Percentiles rank a stretch among this genome's conserved stretches.
These are phyloP conservation scores for Symbiodinium natans DNA, from an alignment of 73 alveolate genomes.

Conservation along the genomic window DNA sequence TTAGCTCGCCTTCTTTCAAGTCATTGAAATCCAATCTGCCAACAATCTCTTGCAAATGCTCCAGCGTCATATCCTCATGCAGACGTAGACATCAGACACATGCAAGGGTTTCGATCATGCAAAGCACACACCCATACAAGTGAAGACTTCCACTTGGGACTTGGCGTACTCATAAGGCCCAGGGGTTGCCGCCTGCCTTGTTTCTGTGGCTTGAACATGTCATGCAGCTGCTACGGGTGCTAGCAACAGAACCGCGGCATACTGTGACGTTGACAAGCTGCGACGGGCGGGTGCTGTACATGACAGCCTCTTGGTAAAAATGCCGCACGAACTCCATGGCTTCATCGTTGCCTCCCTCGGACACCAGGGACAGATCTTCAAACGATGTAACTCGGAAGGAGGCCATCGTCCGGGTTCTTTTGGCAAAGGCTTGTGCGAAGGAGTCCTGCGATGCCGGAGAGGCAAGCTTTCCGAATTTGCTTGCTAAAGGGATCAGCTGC, in stretches of 20 bases:
- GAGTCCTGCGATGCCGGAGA: constrained; percentile 3
- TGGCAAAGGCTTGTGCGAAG: background rate
- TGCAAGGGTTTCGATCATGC: too few relatives aligned
- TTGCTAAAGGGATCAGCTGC: background rate
- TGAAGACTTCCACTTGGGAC: too few relatives aligned
- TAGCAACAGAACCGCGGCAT: too few relatives aligned
- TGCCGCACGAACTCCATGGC: constrained; percentile 69
- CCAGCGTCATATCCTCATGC: constrained; percentile 37
- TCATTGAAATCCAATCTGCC: constrained; percentile 43
- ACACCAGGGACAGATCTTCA: background rate
- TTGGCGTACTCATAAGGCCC: background rate
- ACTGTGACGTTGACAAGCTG: background rate
- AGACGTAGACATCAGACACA: background rate
- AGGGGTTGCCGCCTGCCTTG: background rate
- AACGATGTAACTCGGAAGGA: background rate
- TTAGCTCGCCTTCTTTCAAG: constrained; percentile 64
- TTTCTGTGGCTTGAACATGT: too few relatives aligned
- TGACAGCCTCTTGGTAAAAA: constrained; percentile 65
- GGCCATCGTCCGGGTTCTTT: constrained; percentile 33
- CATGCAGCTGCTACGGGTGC: too few relatives aligned
- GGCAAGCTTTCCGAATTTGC: too few relatives aligned
- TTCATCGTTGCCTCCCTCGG: constrained; percentile 6
- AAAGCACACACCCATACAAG: too few relatives aligned
- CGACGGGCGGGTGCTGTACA: constrained; percentile 16
- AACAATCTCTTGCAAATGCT: constrained; percentile 55